phyloP scores from a whole-genome alignment of 106 monocot genomes.

The Phalaenopsis aphrodite region DNA sequence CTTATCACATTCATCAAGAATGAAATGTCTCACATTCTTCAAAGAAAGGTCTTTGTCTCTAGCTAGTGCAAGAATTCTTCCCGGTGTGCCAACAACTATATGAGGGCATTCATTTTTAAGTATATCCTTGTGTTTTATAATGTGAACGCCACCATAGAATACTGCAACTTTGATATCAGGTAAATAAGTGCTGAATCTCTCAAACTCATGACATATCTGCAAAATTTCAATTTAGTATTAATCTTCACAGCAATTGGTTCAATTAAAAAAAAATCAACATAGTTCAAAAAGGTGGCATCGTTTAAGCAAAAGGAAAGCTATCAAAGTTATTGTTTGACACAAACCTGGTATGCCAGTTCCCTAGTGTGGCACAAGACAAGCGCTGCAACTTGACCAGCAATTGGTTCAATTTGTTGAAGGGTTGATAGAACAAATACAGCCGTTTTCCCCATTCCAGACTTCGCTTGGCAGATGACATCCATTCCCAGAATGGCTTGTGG shows the following conservation, averaged over 20 bases:
- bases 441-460: conserved; percentile 99
- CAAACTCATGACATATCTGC: conserved; percentile 97
- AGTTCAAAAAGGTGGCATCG: not conserved
- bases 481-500: conserved; percentile 99
- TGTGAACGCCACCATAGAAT: conserved; percentile 94
- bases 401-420: conserved; percentile 94
- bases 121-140: conserved; percentile 75
- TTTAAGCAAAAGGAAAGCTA: not conserved
- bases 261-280: not conserved
- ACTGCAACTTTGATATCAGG: conserved; percentile 87
- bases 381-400: conserved; percentile 91
- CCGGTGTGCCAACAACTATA: conserved; percentile 95
- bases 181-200: conserved; percentile 91
- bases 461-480: conserved; percentile 99
- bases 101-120: conserved; percentile 97
- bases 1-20: conserved; percentile 99
- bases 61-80: conserved; percentile 86
- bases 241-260: too few relatives aligned
- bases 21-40: conserved; percentile 99
- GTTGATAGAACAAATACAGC: conserved; percentile 97
- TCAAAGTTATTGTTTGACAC: not conserved
- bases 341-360: conserved; percentile 94
- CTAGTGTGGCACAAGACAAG: conserved; percentile 93
- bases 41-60: conserved; percentile 86
- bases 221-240: conserved; percentile 3